Percentiles rank a stretch among this genome's conserved stretches.
Evolutionary conservation across 2,329 filamentous ascomycete species (phyloP).

Genomic region (Monilinia laxa): DNA sequence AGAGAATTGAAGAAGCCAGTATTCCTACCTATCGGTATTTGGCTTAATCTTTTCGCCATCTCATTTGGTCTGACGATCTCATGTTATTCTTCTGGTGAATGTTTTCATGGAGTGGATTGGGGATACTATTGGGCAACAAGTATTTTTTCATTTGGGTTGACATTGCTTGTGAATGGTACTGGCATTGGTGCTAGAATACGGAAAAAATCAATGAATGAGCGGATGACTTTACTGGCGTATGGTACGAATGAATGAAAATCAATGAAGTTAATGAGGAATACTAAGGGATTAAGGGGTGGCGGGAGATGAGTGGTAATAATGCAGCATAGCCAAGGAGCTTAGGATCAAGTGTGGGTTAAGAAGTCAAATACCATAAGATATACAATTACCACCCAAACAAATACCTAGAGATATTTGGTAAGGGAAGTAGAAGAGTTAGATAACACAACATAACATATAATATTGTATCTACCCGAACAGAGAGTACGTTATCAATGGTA

Average conservation of each 20-base stretch:
- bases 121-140: background rate
- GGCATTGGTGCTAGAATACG: background rate
- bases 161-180: slow-evolving; percentile 4
- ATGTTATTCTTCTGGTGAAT: background rate
- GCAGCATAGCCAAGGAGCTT: background rate
- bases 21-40: slow-evolving; percentile 69
- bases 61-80: too few species aligned
- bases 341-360: background rate
- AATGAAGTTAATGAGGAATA: background rate
- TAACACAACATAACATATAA: background rate
- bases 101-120: background rate
- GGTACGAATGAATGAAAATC: background rate
- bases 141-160: slow-evolving; percentile 4
- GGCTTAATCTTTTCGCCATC: slow-evolving; percentile 48
- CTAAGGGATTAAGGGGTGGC: background rate
- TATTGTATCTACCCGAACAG: background rate
- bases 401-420: background rate
- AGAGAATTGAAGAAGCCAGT: slow-evolving; percentile 66
- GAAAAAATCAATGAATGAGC: background rate
- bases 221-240: background rate
- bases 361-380: background rate
- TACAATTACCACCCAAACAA: background rate
- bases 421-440: background rate
- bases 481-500: too few species aligned
- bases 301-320: background rate